phyloP scores from a whole-genome alignment of 2,329 filamentous ascomycete genomes.

The Cryoendolithus antarcticus region DNA sequence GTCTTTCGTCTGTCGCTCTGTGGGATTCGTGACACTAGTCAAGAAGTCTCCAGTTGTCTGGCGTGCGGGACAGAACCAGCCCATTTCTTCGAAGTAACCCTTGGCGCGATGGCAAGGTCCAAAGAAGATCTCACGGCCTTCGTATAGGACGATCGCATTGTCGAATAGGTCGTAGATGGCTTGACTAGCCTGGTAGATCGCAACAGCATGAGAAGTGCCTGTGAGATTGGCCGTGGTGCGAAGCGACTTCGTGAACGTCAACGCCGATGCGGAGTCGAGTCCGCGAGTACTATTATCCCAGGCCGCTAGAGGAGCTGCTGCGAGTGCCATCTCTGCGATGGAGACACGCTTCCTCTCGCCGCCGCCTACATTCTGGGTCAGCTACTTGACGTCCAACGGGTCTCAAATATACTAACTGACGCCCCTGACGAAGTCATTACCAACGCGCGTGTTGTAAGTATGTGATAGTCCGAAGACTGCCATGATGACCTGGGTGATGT shows the following conservation, averaged over 20 bases:
- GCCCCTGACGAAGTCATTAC: constrained; percentile 49
- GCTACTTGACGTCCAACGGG: constrained; percentile 6
- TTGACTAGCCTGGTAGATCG: constrained; percentile 43
- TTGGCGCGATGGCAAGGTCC: constrained; percentile 50
- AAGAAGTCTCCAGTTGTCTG: constrained; percentile 61
- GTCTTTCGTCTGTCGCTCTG: constrained; percentile 42
- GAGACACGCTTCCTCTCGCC: constrained; percentile 42
- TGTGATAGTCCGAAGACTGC: constrained; percentile 42
- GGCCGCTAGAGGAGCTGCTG: constrained; percentile 25
- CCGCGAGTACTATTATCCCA: constrained; percentile 40
- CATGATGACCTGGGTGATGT: constrained; percentile 40
- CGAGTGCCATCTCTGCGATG: constrained; percentile 42
- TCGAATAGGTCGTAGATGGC: constrained; percentile 56
- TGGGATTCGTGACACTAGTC: constrained; percentile 54
- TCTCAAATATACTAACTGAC: constrained; percentile 36
- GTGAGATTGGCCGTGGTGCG: constrained; percentile 38
- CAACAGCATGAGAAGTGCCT: constrained; percentile 41
- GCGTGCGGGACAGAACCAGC: constrained; percentile 53
- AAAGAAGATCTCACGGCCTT: constrained; percentile 67
- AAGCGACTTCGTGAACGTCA: constrained; percentile 46
- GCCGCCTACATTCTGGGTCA: no score
- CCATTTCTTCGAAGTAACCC: constrained; percentile 54
- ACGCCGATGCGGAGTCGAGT: constrained; percentile 43
- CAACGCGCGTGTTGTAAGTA: constrained; percentile 43
- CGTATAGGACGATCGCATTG: constrained; percentile 62